Percentiles rank a stretch among this genome's conserved stretches.
Evolutionary conservation across 2,329 filamentous ascomycete species (phyloP).

Genomic region (Aureobasidium mangrovei): DNA sequence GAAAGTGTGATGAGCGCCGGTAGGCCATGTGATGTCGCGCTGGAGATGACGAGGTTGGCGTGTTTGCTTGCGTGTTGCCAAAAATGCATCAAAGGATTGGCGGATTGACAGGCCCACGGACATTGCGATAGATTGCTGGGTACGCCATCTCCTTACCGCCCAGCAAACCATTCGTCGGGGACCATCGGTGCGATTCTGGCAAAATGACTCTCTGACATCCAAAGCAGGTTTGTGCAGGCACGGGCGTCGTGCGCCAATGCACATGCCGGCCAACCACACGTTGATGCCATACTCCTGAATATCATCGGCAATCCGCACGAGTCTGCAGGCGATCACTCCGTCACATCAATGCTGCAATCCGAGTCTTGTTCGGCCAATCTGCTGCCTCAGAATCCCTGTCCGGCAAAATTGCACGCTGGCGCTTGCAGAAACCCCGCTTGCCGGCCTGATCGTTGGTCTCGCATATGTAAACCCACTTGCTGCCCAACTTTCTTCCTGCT

Average conservation of each 20-base stretch:
- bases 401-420: slow-evolving; percentile 11
- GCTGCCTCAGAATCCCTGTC: slow-evolving; percentile 5
- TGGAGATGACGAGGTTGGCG: slow-evolving; percentile 6
- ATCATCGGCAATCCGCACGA: slow-evolving; percentile 12
- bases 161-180: slow-evolving; percentile 10
- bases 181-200: slow-evolving; percentile 8
- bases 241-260: slow-evolving; percentile 5
- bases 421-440: slow-evolving; percentile 7
- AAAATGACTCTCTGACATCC: slow-evolving; percentile 9
- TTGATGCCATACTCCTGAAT: slow-evolving; percentile 4
- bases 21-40: not conserved
- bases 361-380: slow-evolving; percentile 4
- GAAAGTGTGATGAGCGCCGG: slow-evolving; percentile 7
- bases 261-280: slow-evolving; percentile 15
- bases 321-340: slow-evolving; percentile 7
- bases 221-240: slow-evolving; percentile 15
- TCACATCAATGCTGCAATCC: slow-evolving; percentile 7
- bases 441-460: slow-evolving; percentile 9
- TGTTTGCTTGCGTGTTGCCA: slow-evolving; percentile 10
- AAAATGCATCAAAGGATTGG: slow-evolving; percentile 4
- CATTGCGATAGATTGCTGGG: slow-evolving; percentile 6
- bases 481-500: slow-evolving; percentile 10
- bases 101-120: slow-evolving; percentile 6
- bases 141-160: slow-evolving; percentile 10
- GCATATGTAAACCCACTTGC: slow-evolving; percentile 14